These are phyloP conservation scores for Pseudocercospora eumusae DNA, from an alignment of 2,329 filamentous ascomycete genomes.

Conservation along the genomic window DNA sequence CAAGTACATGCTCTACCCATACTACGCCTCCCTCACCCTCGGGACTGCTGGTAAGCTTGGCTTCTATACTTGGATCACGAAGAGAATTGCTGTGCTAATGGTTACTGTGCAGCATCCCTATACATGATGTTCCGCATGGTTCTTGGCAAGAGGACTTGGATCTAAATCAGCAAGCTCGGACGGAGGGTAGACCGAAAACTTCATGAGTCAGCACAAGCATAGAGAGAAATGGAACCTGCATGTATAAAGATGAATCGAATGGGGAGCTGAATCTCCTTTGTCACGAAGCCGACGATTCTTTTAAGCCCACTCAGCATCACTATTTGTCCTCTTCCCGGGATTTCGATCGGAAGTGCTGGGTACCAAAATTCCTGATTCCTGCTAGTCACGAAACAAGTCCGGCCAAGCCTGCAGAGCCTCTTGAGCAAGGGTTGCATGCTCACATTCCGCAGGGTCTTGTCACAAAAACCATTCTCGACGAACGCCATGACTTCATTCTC, in stretches of 20 bases:
- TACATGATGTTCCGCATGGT: constrained; percentile 75
- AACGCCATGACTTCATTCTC: constrained; percentile 7
- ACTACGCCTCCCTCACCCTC: constrained; percentile 55
- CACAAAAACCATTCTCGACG: constrained; percentile 2
- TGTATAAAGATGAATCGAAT: constrained; percentile 1
- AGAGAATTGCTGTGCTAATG: constrained; percentile 5
- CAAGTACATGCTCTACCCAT: constrained; percentile 66
- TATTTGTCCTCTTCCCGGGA: background rate
- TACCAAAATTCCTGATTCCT: background rate
- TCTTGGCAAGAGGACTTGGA: constrained; percentile 78
- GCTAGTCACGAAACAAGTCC: background rate
- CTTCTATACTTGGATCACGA: background rate
- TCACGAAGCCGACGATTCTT: background rate
- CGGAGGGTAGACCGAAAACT: background rate
- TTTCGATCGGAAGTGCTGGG: background rate
- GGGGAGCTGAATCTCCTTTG: constrained; percentile 13
- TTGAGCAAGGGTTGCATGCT: background rate
- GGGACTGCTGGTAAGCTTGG: constrained; percentile 57
- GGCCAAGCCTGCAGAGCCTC: background rate
- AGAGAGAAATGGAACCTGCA: background rate
- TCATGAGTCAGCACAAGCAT: background rate
- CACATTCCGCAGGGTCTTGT: background rate
- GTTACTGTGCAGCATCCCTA: constrained; percentile 47
- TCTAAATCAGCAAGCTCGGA: constrained; percentile 12
- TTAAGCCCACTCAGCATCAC: background rate